Conservation (phyloP, 106 monocot genomes). For the Dendrobium catenatum region DNA sequence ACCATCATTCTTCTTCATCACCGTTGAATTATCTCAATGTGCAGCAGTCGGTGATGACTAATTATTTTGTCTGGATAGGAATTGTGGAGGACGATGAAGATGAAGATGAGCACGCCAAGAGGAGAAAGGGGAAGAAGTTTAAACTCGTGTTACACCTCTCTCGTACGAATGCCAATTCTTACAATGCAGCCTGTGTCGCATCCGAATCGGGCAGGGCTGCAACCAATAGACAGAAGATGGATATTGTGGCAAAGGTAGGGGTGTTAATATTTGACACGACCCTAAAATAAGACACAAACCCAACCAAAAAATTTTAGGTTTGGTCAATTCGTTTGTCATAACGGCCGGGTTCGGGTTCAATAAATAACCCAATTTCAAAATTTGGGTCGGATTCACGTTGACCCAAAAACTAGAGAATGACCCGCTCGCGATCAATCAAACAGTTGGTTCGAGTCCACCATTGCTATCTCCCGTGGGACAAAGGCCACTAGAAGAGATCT, state of each 20-base stretch:
- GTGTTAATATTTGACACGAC: not conserved
- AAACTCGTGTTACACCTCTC: slow-evolving; percentile 47
- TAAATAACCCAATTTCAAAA: too few species aligned
- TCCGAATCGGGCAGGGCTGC: slow-evolving; percentile 31
- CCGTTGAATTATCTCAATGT: slow-evolving; percentile 27
- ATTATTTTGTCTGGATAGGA: slow-evolving; percentile 42
- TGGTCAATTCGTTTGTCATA: too few species aligned
- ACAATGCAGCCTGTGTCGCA: slow-evolving; percentile 15
- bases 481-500: slow-evolving; percentile 61
- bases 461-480: too few species aligned
- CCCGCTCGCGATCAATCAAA: too few species aligned
- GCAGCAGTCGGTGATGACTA: slow-evolving; percentile 35
- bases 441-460: too few species aligned
- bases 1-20: slow-evolving; percentile 37
- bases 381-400: too few species aligned
- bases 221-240: slow-evolving; percentile 34
- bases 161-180: not conserved
- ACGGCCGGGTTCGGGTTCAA: too few species aligned
- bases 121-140: slow-evolving; percentile 78
- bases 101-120: slow-evolving; percentile 11
- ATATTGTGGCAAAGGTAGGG: slow-evolving; percentile 11
- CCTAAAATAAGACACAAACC: too few species aligned
- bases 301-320: too few species aligned
- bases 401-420: too few species aligned
- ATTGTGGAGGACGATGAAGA: slow-evolving; percentile 37